phyloP scores from a whole-genome alignment of 2,329 filamentous ascomycete species.

The Fusarium algeriense region DNA sequence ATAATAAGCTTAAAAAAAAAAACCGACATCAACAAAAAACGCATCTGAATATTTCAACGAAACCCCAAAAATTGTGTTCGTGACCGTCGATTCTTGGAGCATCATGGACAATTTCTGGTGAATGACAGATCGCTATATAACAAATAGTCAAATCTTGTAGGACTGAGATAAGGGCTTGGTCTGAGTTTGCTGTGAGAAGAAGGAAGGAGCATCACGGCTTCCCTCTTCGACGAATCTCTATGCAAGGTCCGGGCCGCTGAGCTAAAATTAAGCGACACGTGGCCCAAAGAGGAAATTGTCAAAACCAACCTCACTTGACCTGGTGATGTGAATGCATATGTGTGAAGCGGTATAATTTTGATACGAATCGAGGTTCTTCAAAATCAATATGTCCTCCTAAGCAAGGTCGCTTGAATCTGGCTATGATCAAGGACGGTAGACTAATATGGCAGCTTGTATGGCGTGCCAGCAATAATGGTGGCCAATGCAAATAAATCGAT shows the following conservation, averaged over 20 bases:
- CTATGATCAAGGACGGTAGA: neutral
- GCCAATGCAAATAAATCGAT: neutral
- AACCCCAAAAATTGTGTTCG: neutral
- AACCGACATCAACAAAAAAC: neutral
- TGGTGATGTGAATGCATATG: neutral
- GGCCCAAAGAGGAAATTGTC: neutral
- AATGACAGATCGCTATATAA: neutral
- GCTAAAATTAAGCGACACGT: neutral
- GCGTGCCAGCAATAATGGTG: neutral
- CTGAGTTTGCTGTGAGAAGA: neutral
- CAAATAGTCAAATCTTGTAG: neutral
- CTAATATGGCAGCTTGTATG: neutral
- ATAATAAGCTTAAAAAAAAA: neutral
- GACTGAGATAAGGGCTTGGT: neutral
- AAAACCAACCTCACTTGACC: neutral
- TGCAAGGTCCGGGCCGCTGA: neutral
- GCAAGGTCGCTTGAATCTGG: neutral
- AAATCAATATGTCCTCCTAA: neutral
- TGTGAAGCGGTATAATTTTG: neutral
- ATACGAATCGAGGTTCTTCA: neutral
- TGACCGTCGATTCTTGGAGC: neutral
- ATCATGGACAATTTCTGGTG: neutral
- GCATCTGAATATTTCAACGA: too few relatives aligned
- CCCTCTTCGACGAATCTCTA: neutral
- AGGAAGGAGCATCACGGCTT: neutral